Evolutionary conservation across 352 stramenopile genomes (phyloP).

Genomic region (Pythium biforme): DNA sequence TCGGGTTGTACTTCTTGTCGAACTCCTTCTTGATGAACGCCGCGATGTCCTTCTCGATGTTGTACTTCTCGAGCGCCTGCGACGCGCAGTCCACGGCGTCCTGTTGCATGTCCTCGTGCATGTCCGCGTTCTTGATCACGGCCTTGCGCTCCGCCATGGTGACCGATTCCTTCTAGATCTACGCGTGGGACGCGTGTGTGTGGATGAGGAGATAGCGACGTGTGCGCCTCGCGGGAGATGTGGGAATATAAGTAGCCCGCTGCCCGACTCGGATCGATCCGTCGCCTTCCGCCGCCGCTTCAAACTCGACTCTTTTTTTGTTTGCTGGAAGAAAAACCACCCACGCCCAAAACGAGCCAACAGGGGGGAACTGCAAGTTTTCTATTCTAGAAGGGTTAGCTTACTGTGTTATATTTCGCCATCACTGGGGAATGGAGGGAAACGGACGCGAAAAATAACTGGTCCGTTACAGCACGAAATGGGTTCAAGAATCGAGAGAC

Average conservation of each 20-base stretch:
- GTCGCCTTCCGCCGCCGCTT: not conserved
- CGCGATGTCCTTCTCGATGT: conserved; percentile 98
- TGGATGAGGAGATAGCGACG: conserved; percentile 14
- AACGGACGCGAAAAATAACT: conserved; percentile 6
- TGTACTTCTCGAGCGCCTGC: conserved; percentile 99
- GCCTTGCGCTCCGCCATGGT: conserved; percentile 94
- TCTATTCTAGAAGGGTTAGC: conserved; percentile 11
- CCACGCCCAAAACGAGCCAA: not conserved
- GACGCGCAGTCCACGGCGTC: conserved; percentile 98
- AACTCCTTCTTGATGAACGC: conserved; percentile 94
- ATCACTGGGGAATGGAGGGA: not conserved
- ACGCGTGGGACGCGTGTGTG: not conserved
- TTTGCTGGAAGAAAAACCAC: not conserved
- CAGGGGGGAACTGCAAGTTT: conserved; percentile 3
- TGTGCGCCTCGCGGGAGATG: not conserved
- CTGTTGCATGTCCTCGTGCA: conserved; percentile 99
- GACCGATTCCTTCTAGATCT: not conserved
- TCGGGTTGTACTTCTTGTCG: conserved; percentile 92
- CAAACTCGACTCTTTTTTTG: not conserved
- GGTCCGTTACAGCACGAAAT: conserved; percentile 4
- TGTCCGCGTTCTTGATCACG: conserved; percentile 99
- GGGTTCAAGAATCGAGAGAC: not conserved
- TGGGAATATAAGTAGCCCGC: not conserved
- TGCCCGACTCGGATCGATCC: too few relatives aligned
- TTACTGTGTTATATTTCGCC: too few relatives aligned